phyloP scores from a whole-genome alignment of 805 yeast species.

The Candida sanyiensis region DNA sequence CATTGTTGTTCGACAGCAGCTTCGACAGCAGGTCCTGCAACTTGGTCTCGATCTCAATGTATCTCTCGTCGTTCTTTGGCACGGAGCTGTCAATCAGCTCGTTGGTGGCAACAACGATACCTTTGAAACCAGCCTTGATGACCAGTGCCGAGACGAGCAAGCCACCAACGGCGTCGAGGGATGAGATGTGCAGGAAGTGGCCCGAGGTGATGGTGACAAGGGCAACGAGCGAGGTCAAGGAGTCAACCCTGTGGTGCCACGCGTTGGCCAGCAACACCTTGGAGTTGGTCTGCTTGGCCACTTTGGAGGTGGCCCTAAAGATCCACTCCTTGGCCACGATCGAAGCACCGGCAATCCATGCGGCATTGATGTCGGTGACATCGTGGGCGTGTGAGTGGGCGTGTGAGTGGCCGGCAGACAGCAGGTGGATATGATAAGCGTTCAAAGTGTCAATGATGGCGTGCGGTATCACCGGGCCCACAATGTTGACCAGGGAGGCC shows the following conservation, averaged over 20 bases:
- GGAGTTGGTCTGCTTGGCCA: constrained; percentile 74
- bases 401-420: constrained; percentile 33
- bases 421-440: constrained; percentile 42
- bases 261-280: constrained; percentile 94
- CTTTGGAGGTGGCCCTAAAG: constrained; percentile 71
- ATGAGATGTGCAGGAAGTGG: constrained; percentile 65
- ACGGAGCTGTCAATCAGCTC: constrained; percentile 78
- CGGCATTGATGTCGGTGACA: constrained; percentile 78
- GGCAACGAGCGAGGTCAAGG: constrained; percentile 87
- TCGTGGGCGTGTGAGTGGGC: constrained; percentile 30
- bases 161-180: constrained; percentile 94
- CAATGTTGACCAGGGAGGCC: constrained; percentile 64
- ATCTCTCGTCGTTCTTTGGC: constrained; percentile 44
- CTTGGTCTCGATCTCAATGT: constrained; percentile 35
- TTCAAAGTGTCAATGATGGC: constrained; percentile 49
- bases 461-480: constrained; percentile 64
- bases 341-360: constrained; percentile 91
- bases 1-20: constrained; percentile 37
- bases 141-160: constrained; percentile 75
- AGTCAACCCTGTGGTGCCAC: constrained; percentile 97
- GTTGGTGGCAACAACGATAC: constrained; percentile 60
- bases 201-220: constrained; percentile 84
- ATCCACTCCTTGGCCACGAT: constrained; percentile 85
- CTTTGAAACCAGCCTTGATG: constrained; percentile 77
- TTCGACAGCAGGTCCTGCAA: constrained; percentile 31